Conservation (phyloP, 2,329 filamentous ascomycete genomes). For the Stachybotrys echinatus region DNA sequence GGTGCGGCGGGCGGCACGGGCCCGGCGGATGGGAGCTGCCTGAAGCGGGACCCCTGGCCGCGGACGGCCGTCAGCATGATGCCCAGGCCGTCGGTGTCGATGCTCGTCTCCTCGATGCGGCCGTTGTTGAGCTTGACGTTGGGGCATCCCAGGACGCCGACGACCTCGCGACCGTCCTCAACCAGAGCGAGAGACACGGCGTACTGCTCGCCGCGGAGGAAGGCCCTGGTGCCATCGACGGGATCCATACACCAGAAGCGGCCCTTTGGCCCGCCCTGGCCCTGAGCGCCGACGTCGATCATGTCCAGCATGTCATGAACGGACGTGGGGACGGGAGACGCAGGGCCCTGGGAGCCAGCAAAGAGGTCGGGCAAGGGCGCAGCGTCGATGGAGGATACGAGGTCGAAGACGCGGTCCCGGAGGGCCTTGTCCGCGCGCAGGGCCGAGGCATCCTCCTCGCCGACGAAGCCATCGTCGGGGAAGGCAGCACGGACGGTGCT, state of each 20-base stretch:
- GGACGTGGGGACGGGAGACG: conserved; percentile 32
- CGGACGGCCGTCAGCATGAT: conserved; percentile 27
- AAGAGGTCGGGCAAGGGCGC: neutral
- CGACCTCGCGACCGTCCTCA: conserved; percentile 48
- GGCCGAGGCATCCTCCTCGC: conserved; percentile 53
- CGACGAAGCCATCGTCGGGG: conserved; percentile 52
- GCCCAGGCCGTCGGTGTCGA: conserved; percentile 27
- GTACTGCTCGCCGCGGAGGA: conserved; percentile 57
- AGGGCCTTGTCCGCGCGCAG: conserved; percentile 43
- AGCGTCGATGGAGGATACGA: conserved; percentile 31
- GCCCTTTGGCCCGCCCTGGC: conserved; percentile 25
- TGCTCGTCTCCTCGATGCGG: conserved; percentile 25
- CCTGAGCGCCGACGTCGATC: conserved; percentile 53
- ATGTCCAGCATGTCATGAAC: conserved; percentile 53
- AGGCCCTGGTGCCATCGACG: conserved; percentile 59
- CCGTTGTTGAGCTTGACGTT: conserved; percentile 42
- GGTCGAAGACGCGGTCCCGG: conserved; percentile 48
- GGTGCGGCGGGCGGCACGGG: conserved; percentile 12
- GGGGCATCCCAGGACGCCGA: conserved; percentile 58
- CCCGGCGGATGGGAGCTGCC: conserved; percentile 13
- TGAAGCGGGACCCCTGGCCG: conserved; percentile 23
- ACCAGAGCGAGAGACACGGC: conserved; percentile 55
- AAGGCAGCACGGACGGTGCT: conserved; percentile 47
- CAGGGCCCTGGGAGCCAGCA: neutral
- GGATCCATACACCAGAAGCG: conserved; percentile 60